A percentile compares a stretch with the other conserved stretches of the same genome.
phyloP scores from a whole-genome alignment of 2,329 filamentous ascomycete species.

The Uncinocarpus reesii region DNA sequence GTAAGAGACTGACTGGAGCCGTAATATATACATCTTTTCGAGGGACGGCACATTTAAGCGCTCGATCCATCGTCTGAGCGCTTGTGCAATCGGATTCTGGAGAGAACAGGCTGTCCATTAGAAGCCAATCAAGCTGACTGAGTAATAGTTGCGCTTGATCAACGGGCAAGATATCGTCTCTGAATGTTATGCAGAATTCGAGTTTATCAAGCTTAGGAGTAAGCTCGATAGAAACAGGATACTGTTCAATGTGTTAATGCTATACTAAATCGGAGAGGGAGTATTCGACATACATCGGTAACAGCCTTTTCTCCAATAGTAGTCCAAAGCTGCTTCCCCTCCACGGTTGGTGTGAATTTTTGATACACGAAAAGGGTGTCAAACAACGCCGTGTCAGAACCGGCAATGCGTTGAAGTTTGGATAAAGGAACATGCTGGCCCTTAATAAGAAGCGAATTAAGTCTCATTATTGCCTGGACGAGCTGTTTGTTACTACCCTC shows the following conservation, averaged over 20 bases:
- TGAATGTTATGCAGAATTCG: constrained; percentile 56
- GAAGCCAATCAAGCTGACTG: constrained; percentile 57
- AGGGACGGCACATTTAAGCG: constrained; percentile 53
- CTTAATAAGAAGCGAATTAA: constrained; percentile 54
- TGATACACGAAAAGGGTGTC: constrained; percentile 82
- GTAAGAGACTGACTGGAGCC: constrained; percentile 53
- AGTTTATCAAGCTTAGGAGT: constrained; percentile 48
- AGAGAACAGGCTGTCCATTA: constrained; percentile 49
- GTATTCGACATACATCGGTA: constrained; percentile 45
- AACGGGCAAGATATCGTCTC: constrained; percentile 52
- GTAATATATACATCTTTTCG: constrained; percentile 49
- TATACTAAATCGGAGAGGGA: not conserved
- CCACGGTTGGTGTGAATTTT: constrained; percentile 37
- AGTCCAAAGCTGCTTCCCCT: constrained; percentile 43
- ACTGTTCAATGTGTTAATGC: constrained; percentile 34
- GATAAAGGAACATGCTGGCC: constrained; percentile 62
- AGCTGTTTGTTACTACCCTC: constrained; percentile 46
- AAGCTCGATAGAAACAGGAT: constrained; percentile 69
- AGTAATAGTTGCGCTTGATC: constrained; percentile 60
- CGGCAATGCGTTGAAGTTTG: constrained; percentile 61
- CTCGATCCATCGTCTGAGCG: constrained; percentile 24
- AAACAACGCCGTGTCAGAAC: constrained; percentile 57
- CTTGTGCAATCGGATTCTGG: constrained; percentile 36
- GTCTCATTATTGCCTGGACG: constrained; percentile 53
- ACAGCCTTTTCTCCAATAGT: constrained; percentile 55